Percentiles rank a stretch among this genome's conserved stretches.
phyloP scores from a whole-genome alignment of 257 asterid species.

The Solanum habrochaites region DNA sequence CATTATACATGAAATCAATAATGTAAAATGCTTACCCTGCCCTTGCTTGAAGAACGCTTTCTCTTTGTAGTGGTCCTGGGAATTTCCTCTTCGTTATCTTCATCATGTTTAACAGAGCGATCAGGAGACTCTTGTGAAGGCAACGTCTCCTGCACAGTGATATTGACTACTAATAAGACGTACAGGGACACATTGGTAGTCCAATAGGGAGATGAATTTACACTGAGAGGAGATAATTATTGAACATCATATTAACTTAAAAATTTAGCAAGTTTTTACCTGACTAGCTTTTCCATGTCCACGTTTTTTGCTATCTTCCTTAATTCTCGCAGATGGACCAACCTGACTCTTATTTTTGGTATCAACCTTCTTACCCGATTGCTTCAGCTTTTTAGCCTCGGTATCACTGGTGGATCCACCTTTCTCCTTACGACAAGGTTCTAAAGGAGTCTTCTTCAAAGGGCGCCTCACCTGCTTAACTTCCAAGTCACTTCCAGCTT shows the following conservation, averaged over 20 bases:
- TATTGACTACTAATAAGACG: constrained; percentile 1
- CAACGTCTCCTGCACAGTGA: constrained; percentile 21
- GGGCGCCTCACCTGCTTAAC: constrained; percentile 9
- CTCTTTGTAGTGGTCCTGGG: constrained; percentile 44
- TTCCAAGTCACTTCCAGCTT: constrained; percentile 32
- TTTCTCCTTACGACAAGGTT: constrained; percentile 27
- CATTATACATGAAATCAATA: background rate
- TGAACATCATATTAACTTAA: constrained; percentile 32
- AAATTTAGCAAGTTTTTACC: constrained; percentile 29
- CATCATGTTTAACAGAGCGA: constrained; percentile 37
- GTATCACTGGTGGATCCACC: constrained; percentile 41
- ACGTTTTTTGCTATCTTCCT: constrained; percentile 34
- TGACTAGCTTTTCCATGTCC: constrained; percentile 34
- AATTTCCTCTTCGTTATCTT: constrained; percentile 39
- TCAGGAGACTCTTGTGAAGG: constrained; percentile 35
- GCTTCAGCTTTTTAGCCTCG: constrained; percentile 24
- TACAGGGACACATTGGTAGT: background rate
- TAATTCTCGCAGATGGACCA: constrained; percentile 20
- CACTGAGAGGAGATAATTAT: constrained; percentile 10
- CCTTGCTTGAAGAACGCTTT: constrained; percentile 46
- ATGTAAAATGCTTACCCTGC: constrained; percentile 24
- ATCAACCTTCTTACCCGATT: constrained; percentile 14
- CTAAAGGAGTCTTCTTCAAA: constrained; percentile 12
- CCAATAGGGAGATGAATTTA: background rate
- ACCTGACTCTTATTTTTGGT: constrained; percentile 18